These are phyloP conservation scores for Acacia concinna DNA, from an alignment of 331 rosid genomes.

Conservation along the genomic window DNA sequence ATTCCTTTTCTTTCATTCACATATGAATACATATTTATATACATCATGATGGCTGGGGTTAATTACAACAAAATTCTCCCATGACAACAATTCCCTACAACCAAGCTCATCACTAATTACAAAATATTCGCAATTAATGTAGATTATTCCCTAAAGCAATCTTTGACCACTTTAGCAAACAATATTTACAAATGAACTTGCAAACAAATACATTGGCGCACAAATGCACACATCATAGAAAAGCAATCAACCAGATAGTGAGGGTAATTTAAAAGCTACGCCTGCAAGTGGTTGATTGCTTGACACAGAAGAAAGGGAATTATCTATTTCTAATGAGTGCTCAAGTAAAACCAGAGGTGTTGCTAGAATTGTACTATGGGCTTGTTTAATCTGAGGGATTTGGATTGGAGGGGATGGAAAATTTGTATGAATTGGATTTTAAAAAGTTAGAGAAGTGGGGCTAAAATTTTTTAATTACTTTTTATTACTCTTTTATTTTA, in stretches of 20 bases:
- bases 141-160: not conserved
- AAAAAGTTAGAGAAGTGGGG: too few species aligned
- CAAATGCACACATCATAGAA: conserved; percentile 14
- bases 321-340: not conserved
- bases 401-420: too few species aligned
- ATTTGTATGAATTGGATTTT: too few species aligned
- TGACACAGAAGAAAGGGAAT: not conserved
- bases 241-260: not conserved
- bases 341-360: not conserved
- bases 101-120: too few species aligned
- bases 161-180: not conserved
- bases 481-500: too few species aligned
- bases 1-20: too few species aligned
- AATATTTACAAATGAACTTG: not conserved
- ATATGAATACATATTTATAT: too few species aligned
- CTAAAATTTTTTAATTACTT: too few species aligned
- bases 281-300: not conserved
- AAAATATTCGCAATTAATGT: not conserved
- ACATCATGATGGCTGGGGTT: not conserved
- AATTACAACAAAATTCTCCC: not conserved
- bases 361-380: not conserved
- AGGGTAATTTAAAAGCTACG: not conserved
- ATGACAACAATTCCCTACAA: not conserved
- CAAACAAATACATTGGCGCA: not conserved
- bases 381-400: too few species aligned